These are phyloP conservation scores for Globisporangium nunn DNA, from an alignment of 352 stramenopile species.

Conservation along the genomic window DNA sequence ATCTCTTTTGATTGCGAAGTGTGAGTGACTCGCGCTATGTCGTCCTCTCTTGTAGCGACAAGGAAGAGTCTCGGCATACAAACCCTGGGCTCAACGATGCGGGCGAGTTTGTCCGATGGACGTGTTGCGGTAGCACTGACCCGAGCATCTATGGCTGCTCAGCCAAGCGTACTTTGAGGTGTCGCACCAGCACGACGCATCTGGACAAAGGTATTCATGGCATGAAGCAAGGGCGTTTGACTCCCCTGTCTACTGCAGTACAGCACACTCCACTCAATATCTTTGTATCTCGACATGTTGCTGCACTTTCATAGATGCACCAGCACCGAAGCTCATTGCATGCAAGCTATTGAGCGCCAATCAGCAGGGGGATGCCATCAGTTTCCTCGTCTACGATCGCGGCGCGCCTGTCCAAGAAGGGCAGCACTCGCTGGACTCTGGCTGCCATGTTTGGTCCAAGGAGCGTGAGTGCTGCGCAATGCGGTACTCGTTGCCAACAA, in stretches of 20 bases:
- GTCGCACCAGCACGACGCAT: neutral
- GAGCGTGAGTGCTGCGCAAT: constrained; percentile 39
- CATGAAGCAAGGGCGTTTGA: neutral
- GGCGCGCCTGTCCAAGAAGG: constrained; percentile 15
- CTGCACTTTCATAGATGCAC: constrained; percentile 5
- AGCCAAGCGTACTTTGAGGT: constrained; percentile 4
- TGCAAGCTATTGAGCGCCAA: constrained; percentile 21
- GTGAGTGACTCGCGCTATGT: too few relatives aligned
- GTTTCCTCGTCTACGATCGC: constrained; percentile 50
- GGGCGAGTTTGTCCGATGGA: constrained; percentile 54
- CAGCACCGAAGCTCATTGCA: constrained; percentile 34
- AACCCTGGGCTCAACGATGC: constrained; percentile 47
- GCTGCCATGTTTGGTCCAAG: constrained; percentile 38
- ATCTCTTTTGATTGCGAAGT: neutral
- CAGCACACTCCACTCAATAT: neutral
- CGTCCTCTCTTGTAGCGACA: constrained; percentile 8
- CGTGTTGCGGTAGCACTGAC: constrained; percentile 49
- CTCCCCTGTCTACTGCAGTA: neutral
- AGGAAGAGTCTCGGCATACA: constrained; percentile 37
- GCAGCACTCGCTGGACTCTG: constrained; percentile 14
- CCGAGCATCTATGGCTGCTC: constrained; percentile 51
- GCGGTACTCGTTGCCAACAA: constrained; percentile 40
- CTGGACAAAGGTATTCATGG: constrained; percentile 2
- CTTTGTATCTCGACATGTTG: neutral
- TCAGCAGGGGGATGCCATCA: constrained; percentile 12